Evolutionary conservation across 2,329 filamentous ascomycete species (phyloP), one percentile per base, ranked within the genome.

Genomic region (Juglanconis juglandina): DNA sequence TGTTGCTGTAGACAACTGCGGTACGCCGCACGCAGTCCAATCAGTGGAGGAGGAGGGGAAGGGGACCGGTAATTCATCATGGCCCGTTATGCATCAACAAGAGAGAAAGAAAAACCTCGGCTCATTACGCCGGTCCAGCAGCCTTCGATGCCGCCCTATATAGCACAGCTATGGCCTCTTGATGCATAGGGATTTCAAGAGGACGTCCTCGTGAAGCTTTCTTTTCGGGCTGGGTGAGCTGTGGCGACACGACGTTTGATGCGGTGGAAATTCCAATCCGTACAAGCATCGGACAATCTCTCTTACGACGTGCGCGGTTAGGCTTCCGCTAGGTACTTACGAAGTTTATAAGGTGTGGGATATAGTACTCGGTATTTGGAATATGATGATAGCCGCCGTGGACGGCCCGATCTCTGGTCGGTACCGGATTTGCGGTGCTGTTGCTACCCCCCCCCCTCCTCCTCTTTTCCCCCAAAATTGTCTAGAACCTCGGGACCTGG

Each of bases 361-460:
- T 24, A 24, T 24, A 24, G 24, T 24, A 24, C 24, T 24, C 2
- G 2, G 24, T 24, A 24, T 24, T 24, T 24, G 24, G 24, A 24
- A 24, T 24, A 24, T 24, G 24, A 24, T 24, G 24, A 24, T 24
- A 24, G 24, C 24, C 24, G 24, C 24, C 24, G 24, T 24, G 24
- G 24, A 24, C 24, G 24, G 24, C 24, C 24, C 24, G 24, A 24
- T 50, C 56, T 42, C 47, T 50, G 41, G 51, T 50, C 35, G 37
- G 51, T 54, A 46, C 32, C 46, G 46, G 52, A 53, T 46, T 42
- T 8, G 50, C 58, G 50, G 35, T 42, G 30, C 33, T 48, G 47
- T 42, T 60, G 34, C 46, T 39, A 48, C 50, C 49, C 56, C 47
- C 42, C 33, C 39, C 9, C 47, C n/a, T n/a, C n/a, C n/a, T n/a